phyloP scores from a whole-genome alignment of 1,139 yeast genomes.

The Zygosaccharomyces sapae region DNA sequence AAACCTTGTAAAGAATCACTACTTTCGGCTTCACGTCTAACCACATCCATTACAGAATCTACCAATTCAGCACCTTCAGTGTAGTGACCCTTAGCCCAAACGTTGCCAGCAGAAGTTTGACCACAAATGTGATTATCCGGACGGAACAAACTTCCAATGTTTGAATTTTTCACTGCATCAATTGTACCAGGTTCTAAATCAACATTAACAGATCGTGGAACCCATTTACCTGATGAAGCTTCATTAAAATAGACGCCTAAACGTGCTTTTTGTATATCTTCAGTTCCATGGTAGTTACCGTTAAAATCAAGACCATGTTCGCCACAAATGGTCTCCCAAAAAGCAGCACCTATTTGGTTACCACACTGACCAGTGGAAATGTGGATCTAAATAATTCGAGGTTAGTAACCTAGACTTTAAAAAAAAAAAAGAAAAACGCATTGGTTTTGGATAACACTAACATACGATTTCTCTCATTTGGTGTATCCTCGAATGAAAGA shows the following conservation, averaged over 20 bases:
- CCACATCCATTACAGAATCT: conserved; percentile 81
- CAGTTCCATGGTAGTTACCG: conserved; percentile 70
- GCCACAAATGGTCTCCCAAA: conserved; percentile 95
- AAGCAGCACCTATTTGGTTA: conserved; percentile 97
- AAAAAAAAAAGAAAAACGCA: not conserved
- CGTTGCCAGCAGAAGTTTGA: conserved; percentile 89
- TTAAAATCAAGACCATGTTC: conserved; percentile 90
- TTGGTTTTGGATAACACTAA: conserved; percentile 15
- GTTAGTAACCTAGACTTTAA: conserved; percentile 10
- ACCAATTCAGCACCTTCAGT: conserved; percentile 94
- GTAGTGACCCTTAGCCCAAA: conserved; percentile 96
- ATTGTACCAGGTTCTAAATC: conserved; percentile 94
- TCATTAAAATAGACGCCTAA: conserved; percentile 50
- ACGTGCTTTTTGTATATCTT: conserved; percentile 55
- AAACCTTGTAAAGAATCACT: conserved; percentile 92
- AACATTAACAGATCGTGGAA: conserved; percentile 87
- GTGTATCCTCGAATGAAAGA: not conserved
- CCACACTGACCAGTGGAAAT: conserved; percentile 99
- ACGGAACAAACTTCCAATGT: conserved; percentile 77
- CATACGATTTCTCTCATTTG: conserved; percentile 60
- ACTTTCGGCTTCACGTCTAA: conserved; percentile 90
- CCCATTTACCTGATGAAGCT: conserved; percentile 81
- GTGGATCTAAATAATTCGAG: conserved; percentile 49
- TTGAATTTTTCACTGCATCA: conserved; percentile 73
- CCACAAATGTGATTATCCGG: conserved; percentile 89